Evolutionary conservation across 2,329 filamentous ascomycete genomes (phyloP), one percentile per base, ranked within the genome.

Genomic region (Magnaporthiopsis rhizophila): DNA sequence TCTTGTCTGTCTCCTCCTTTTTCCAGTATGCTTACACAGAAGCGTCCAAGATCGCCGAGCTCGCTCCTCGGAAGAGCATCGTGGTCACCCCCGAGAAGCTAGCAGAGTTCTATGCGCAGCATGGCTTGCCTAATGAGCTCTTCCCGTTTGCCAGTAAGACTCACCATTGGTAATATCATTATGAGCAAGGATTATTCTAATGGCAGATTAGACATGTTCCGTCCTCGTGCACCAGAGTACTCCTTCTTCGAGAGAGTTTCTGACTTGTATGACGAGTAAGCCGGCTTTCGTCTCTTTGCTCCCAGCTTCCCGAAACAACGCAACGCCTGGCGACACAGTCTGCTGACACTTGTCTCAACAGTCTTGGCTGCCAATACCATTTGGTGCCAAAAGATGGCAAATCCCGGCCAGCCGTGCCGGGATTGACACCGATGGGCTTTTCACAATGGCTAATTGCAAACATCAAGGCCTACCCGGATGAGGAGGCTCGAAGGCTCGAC

Each of bases 51-150:
- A 87, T 91, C 68, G 85, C 89, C 64, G 83, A 91, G 68, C 89
- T 88, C 71, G 79, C 86, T 60, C 89, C 89, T 0, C 84, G 82
- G 67, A 83, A 83, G 62, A 88, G 83, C 45, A 78, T 94, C 21
- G 89, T 95, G 58, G 81, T 96, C 50, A 85, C 89, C 0, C 91
- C 92, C 0, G 78, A 85, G 6, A 95, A 95, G 76, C 83, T 97
- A 79, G 81, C 85, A 18, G 81, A 82, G 61, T 91, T 93, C 69
- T 96, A 96, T 72, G 80, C 83, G 21, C 83, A 85, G 64, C 89
- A 89, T 65, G 81, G 81, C 62, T 73, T 92, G 26, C 61, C 64
- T 65, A 56, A 13, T 63, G 58, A 56, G 77, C 24, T 32, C 13
- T 53, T n/a, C n/a, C 61, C 61, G 1, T 62, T 62, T 21, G 13